Base-by-base conservation (phyloP, 805 yeast species). In the Wickerhamomyces sydowiorum region DNA sequence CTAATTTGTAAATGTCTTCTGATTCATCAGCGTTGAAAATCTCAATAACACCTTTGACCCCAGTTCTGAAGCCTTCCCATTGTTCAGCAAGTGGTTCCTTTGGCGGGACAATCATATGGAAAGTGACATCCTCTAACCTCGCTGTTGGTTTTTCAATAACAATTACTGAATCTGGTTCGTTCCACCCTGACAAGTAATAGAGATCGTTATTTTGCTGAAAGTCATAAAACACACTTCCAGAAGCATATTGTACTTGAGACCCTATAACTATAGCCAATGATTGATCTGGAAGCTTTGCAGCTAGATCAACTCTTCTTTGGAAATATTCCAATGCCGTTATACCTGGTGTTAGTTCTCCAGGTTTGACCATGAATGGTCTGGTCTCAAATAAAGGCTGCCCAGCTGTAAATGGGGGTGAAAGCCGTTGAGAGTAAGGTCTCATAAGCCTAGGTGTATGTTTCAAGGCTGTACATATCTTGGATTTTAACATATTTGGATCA, bases 31-130 rank as follows among this genome's bases (percentile, higher is more conserved):
- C 96, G 59, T 91, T 93, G 66, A 93, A 93, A 36, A 81, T 78
- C 38, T 88, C 91, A 32, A 64, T 65, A 0, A 83, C 96, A 14
- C 95, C 96, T 37, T 81, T 77, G 4, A 81, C 72, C 1, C 99
- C 99, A 15, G 95, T 83, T 52, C 95, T 75, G 35, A 77, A 82
- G 12, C 99, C 99, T 53, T 91, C 97, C 99, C 99, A 93, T 48
- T 83, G 78, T 63, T 93, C 99, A 19, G 75, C 77, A 38, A 70
- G 71, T 6, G 78, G 74, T 57, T 90, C 85, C 57, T 84, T 83
- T 14, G 88, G 89, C 3, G 89, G 96, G 3, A 91, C 96, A 38
- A 89, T 66, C 82, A 93, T 75, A 52, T 86, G 91, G 49, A 86
- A 76, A 8, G 73, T 59, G 28, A 77, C 69, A 39, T 78, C 76